These are phyloP conservation scores for Aspergillus haitiensis DNA, from an alignment of 495 filamentous ascomycete genomes.

Conservation along the genomic window DNA sequence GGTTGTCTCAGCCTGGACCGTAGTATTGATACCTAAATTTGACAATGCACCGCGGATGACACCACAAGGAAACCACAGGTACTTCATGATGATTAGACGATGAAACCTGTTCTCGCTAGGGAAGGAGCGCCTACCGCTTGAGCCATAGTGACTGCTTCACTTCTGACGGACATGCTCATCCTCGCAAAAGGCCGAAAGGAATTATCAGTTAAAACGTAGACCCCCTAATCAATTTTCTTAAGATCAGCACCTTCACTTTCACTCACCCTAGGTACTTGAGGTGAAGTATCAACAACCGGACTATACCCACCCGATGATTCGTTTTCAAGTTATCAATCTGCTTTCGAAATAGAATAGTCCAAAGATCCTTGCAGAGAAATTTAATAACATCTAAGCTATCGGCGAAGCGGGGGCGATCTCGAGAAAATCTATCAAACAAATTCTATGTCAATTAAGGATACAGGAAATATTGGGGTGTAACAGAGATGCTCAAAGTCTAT, in stretches of 20 bases:
- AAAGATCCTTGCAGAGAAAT: conserved; percentile 97
- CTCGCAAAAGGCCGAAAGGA: conserved; percentile 82
- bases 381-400: conserved; percentile 93
- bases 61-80: conserved; percentile 92
- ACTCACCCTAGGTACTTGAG: background rate
- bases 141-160: conserved; percentile 68
- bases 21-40: conserved; percentile 86
- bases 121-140: conserved; percentile 64
- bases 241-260: conserved; percentile 1
- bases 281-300: background rate
- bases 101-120: background rate
- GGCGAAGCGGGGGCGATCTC: conserved; percentile 80
- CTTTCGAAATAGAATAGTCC: conserved; percentile 91
- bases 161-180: conserved; percentile 77
- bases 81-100: conserved; percentile 50
- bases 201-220: conserved; percentile 95
- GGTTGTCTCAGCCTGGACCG: conserved; percentile 81
- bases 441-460: background rate
- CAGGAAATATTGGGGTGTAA: background rate
- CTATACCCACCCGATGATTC: conserved; percentile 74
- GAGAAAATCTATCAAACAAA: conserved; percentile 67
- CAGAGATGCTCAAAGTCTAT: background rate
- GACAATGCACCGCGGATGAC: conserved; percentile 85
- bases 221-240: conserved; percentile 56
- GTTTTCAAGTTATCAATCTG: conserved; percentile 98